phyloP scores from a whole-genome alignment of 2,329 filamentous ascomycete genomes.

The Pezicula radicicola region DNA sequence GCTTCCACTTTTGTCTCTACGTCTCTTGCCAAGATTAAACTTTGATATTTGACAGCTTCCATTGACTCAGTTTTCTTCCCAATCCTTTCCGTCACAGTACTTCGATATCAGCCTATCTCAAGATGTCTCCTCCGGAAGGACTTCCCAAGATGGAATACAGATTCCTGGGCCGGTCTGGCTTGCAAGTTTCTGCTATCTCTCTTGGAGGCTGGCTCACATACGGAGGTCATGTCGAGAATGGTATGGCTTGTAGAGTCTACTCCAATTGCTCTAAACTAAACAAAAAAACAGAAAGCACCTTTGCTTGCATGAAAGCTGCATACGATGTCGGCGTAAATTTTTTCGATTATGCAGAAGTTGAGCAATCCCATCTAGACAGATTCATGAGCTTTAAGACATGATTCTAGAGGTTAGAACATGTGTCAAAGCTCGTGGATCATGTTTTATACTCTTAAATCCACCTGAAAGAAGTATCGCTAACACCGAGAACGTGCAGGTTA shows the following conservation, averaged over 20 bases:
- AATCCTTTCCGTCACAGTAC: neutral
- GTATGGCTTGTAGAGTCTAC: conserved; percentile 32
- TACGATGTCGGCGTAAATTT: conserved; percentile 56
- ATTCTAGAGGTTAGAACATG: too few relatives aligned
- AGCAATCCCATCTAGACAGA: too few relatives aligned
- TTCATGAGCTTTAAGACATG: too few relatives aligned
- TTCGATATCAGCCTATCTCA: neutral
- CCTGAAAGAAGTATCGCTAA: too few relatives aligned
- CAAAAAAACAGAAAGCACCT: conserved; percentile 48
- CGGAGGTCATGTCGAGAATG: conserved; percentile 67
- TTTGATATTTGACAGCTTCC: too few relatives aligned
- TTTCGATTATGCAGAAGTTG: conserved; percentile 51
- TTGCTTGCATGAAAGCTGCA: conserved; percentile 58
- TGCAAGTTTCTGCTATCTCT: conserved; percentile 72
- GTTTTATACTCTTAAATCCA: too few relatives aligned
- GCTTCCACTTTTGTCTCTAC: neutral
- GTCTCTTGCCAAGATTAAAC: too few relatives aligned
- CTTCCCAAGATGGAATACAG: conserved; percentile 64
- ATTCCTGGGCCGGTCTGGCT: conserved; percentile 66
- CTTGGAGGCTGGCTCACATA: conserved; percentile 74
- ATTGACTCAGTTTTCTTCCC: too few relatives aligned
- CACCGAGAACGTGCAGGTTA: conserved; percentile 30
- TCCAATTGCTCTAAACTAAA: neutral
- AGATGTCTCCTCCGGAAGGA: conserved; percentile 34
- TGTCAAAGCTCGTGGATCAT: too few relatives aligned